Base-by-base conservation (phyloP, 1,284 basidiomycete species). In the Austroboletus novae-zelandiae region DNA sequence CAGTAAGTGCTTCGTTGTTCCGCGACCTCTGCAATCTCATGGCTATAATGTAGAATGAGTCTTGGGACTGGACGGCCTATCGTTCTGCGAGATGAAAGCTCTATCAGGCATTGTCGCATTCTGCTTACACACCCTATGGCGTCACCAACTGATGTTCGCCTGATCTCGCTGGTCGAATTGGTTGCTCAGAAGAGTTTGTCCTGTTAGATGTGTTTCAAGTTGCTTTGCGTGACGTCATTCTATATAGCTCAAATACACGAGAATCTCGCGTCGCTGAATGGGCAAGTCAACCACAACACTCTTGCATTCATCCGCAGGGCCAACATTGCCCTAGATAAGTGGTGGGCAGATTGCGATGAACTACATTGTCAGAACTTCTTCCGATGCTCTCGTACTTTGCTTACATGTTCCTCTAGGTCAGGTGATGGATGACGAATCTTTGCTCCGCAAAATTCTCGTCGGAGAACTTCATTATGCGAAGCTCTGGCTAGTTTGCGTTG, bases 401-500 rank as follows among this genome's bases (percentile, higher is more conserved):
- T 52, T 18, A 66, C 32, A 45, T 4, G 10, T 15, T 49, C 6
- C 40, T 56, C 17, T 50, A 90, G 88, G 81, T 31, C 81, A 86
- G 64, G 80, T 81, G 4, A 88, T 92, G 79, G 88, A 90, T 52
- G 90, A 92, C 58, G 87, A 93, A 37, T 83, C 87, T 6, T 74
- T 96, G 13, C 77, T 94, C 39, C 84, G 91, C 47, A 93, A 91
- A 68, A 84, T 95, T 40, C 80, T 96, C 31, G 84, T 85, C 2
- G 89, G 89, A 9, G 94, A 97, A 62, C 74, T 95, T 52, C 86
- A 94, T 61, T 93, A 94, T 64, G 90, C 93, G 27, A 93, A 96
- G 67, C 75, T 97, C 6, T 97, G 94, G 92, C 82, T 95, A 31
- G 88, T 94, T 29, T 96, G 94, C 63, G 89, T 95, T 6, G 93